Conservation (phyloP, 345 rosid species). For the Brassica cretica region DNA sequence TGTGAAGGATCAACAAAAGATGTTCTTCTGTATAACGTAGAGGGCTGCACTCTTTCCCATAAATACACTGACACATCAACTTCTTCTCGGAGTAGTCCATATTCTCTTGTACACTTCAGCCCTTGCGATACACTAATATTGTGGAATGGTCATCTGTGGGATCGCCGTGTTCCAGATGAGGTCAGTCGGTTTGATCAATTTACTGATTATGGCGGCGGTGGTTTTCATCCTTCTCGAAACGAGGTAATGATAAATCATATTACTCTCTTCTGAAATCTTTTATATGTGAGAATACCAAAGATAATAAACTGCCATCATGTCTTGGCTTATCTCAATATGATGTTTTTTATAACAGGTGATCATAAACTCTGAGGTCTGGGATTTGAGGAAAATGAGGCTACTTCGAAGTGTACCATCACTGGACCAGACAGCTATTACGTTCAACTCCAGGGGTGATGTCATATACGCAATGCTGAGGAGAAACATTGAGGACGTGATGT, state of each 20-base stretch:
- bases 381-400: constrained; percentile 77
- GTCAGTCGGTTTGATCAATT: constrained; percentile 85
- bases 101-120: constrained; percentile 83
- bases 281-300: background rate
- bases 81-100: constrained; percentile 68
- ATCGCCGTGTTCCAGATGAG: constrained; percentile 55
- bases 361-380: constrained; percentile 98
- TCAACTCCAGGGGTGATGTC: constrained; percentile 88
- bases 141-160: constrained; percentile 96
- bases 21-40: constrained; percentile 81
- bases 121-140: constrained; percentile 83
- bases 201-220: constrained; percentile 96
- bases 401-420: constrained; percentile 91
- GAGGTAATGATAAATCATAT: constrained; percentile 61
- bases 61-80: constrained; percentile 66
- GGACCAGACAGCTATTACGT: constrained; percentile 86
- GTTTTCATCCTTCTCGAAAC: constrained; percentile 95
- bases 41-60: constrained; percentile 49
- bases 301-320: background rate
- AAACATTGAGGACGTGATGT: constrained; percentile 89
- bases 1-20: constrained; percentile 62
- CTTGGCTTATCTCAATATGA: constrained; percentile 19
- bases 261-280: background rate
- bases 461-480: constrained; percentile 95
- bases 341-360: constrained; percentile 58